phyloP scores from a whole-genome alignment of 345 rosid genomes.

The Hypericum perforatum region DNA sequence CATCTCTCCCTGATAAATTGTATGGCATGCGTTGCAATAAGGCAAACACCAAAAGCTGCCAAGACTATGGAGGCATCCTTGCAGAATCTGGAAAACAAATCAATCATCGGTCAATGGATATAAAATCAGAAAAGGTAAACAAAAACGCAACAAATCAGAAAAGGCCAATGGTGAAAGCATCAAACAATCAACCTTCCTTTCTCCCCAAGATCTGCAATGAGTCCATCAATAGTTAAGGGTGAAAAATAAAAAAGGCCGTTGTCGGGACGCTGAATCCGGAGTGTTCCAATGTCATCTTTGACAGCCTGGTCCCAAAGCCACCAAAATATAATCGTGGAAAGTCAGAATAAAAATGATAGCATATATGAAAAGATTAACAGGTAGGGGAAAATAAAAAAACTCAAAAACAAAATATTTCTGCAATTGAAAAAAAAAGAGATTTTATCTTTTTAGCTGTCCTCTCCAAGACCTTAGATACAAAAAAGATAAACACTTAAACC shows the following conservation, averaged over 20 bases:
- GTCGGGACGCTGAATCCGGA: constrained; percentile 69
- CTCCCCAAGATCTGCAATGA: constrained; percentile 53
- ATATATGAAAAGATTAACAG: too few species aligned
- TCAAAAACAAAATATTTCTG: too few species aligned
- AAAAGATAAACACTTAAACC: constrained; percentile 5
- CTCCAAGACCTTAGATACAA: neutral
- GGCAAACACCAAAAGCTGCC: constrained; percentile 50
- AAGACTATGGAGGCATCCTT: constrained; percentile 60
- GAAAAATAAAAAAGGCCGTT: constrained; percentile 88
- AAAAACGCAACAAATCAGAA: constrained; percentile 1
- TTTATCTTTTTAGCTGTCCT: too few species aligned
- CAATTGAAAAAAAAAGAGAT: too few species aligned
- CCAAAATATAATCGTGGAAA: too few species aligned
- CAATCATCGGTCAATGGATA: neutral
- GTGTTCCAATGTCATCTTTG: constrained; percentile 73
- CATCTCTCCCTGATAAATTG: too few species aligned
- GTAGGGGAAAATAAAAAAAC: too few species aligned
- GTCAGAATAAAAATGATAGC: too few species aligned
- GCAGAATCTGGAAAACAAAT: constrained; percentile 47
- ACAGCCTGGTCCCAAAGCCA: constrained; percentile 39
- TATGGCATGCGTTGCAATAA: constrained; percentile 39
- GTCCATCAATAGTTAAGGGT: constrained; percentile 58
- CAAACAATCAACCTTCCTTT: constrained; percentile 57
- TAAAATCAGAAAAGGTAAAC: neutral
- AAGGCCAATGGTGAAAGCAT: neutral